Percentiles rank a stretch among this genome's conserved stretches.
Conservation (phyloP, 2,329 filamentous ascomycete species). For the Phoma sp. region DNA sequence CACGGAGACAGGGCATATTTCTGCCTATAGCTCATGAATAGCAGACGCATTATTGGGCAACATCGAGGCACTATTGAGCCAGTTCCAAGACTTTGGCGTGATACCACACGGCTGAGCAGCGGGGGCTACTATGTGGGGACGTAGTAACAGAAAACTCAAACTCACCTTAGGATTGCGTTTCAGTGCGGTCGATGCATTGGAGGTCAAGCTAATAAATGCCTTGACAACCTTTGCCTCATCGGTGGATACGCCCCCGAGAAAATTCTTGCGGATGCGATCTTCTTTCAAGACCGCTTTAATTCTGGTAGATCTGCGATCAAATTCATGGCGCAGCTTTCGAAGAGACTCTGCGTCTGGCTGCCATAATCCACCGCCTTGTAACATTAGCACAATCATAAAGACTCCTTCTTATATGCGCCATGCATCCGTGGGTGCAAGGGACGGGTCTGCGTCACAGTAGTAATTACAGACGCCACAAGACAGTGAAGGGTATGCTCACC, state of each 20-base stretch:
- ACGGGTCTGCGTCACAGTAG: too few species aligned
- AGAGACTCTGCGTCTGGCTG: conserved; percentile 73
- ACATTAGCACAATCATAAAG: conserved; percentile 22
- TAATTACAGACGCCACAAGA: background rate
- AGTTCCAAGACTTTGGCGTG: too few species aligned
- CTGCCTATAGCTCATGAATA: too few species aligned
- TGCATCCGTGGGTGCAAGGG: too few species aligned
- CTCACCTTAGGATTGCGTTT: conserved; percentile 86
- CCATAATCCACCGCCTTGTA: conserved; percentile 77
- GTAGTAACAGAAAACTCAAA: conserved; percentile 23
- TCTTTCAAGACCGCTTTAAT: conserved; percentile 72
- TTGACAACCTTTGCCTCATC: conserved; percentile 67
- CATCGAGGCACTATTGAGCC: too few species aligned
- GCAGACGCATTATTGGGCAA: too few species aligned
- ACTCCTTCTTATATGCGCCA: too few species aligned
- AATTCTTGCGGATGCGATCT: conserved; percentile 65
- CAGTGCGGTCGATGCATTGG: conserved; percentile 74
- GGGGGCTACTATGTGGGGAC: background rate
- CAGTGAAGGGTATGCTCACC: conserved; percentile 57
- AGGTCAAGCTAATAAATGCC: conserved; percentile 64
- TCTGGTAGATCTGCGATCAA: conserved; percentile 73
- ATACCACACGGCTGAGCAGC: too few species aligned
- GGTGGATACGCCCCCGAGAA: conserved; percentile 64
- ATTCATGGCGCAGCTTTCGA: conserved; percentile 70
- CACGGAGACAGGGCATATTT: too few species aligned